Percentiles rank a stretch among this genome's conserved stretches.
These are phyloP conservation scores for Catunica adiposa DNA, from an alignment of 2,329 filamentous ascomycete genomes.

Conservation along the genomic window DNA sequence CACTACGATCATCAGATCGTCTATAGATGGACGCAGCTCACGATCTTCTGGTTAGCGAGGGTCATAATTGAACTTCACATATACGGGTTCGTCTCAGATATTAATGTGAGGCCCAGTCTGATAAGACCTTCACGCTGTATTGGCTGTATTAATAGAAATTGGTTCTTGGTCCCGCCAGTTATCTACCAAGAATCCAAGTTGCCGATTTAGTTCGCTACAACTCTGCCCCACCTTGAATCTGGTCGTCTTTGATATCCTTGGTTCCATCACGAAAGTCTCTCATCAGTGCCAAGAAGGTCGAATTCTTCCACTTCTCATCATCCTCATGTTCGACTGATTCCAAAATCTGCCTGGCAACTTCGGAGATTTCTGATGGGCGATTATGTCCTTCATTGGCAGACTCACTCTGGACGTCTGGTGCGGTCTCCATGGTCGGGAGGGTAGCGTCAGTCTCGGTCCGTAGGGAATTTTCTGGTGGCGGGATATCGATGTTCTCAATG, in stretches of 20 bases:
- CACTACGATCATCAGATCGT: neutral
- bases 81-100: too few relatives aligned
- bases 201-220: neutral
- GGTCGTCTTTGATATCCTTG: conserved; percentile 28
- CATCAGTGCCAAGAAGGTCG: conserved; percentile 29
- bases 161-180: too few relatives aligned
- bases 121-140: too few relatives aligned
- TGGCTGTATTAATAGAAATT: too few relatives aligned
- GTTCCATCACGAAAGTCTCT: conserved; percentile 29
- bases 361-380: conserved; percentile 24
- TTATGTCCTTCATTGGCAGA: conserved; percentile 16
- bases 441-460: conserved; percentile 10
- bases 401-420: conserved; percentile 15
- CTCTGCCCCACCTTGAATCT: conserved; percentile 19
- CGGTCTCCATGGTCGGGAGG: conserved; percentile 14
- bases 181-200: neutral
- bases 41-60: too few relatives aligned
- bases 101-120: too few relatives aligned
- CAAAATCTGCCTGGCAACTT: conserved; percentile 27
- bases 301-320: conserved; percentile 32
- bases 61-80: too few relatives aligned
- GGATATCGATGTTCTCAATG: neutral
- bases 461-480: conserved; percentile 7
- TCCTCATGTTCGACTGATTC: conserved; percentile 28
- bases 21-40: neutral